These are phyloP conservation scores for Nigrospora sphaerica DNA, from an alignment of 2,329 filamentous ascomycete species.

Conservation along the genomic window DNA sequence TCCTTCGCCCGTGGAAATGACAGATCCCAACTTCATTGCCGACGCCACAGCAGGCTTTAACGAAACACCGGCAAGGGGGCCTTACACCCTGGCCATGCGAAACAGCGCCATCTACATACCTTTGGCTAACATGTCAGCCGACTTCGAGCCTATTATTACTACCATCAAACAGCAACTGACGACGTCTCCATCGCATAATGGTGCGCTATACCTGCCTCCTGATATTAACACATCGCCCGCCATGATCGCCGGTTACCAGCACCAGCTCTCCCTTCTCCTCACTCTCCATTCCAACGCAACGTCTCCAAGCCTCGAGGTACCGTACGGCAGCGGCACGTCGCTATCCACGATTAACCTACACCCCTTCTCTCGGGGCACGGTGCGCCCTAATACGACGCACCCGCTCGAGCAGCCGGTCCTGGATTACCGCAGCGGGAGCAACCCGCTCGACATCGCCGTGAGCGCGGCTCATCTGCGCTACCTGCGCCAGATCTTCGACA, in stretches of 20 bases:
- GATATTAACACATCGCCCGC: conserved; percentile 7
- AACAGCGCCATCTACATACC: conserved; percentile 23
- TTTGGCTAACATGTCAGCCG: conserved; percentile 14
- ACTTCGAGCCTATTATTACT: conserved; percentile 14
- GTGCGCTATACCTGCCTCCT: conserved; percentile 10
- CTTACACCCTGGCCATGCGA: conserved; percentile 27
- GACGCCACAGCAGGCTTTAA: conserved; percentile 22
- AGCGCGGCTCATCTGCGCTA: conserved; percentile 17
- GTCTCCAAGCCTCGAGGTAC: conserved; percentile 4
- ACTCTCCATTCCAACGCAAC: conserved; percentile 31
- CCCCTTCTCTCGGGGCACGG: conserved; percentile 12
- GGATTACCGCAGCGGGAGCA: conserved; percentile 17
- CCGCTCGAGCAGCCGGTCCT: conserved; percentile 14
- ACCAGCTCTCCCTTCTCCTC: conserved; percentile 37
- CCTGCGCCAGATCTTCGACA: conserved; percentile 13
- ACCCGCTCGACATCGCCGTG: conserved; percentile 16
- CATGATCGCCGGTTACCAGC: conserved; percentile 25
- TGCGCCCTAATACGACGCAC: conserved; percentile 11
- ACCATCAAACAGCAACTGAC: conserved; percentile 7
- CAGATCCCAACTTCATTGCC: conserved; percentile 19
- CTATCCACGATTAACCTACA: conserved; percentile 13
- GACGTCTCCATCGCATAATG: conserved; percentile 7
- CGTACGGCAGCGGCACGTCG: conserved; percentile 10
- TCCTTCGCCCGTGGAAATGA: neutral
- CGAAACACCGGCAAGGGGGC: conserved; percentile 21